Conservation (phyloP, 1,284 basidiomycete species). For the Serendipita sp. region DNA sequence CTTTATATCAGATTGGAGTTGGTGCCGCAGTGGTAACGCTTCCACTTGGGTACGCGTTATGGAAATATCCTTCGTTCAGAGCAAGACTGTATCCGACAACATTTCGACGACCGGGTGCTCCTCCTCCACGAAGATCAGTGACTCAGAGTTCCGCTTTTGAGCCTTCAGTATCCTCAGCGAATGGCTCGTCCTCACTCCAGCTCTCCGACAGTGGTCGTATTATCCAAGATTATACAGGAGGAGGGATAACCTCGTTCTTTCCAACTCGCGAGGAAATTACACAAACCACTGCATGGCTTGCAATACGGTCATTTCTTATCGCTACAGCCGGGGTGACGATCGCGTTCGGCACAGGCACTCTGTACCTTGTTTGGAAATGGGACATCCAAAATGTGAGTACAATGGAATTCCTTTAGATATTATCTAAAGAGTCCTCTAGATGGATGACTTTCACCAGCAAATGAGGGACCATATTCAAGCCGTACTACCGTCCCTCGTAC, state of each 20-base stretch:
- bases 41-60: neutral
- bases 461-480: neutral
- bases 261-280: neutral
- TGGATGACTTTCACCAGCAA: constrained; percentile 1
- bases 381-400: neutral
- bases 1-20: neutral
- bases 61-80: neutral
- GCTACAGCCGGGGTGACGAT: neutral
- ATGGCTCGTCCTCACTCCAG: neutral
- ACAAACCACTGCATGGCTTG: neutral
- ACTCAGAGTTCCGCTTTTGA: neutral
- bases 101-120: neutral
- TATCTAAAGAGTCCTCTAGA: neutral
- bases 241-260: neutral
- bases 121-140: neutral
- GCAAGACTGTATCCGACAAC: neutral
- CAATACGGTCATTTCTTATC: neutral
- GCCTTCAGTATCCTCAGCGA: neutral
- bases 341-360: neutral
- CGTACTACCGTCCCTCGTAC: neutral
- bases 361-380: neutral
- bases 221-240: neutral
- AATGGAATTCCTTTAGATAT: neutral
- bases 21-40: neutral
- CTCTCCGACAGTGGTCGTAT: neutral